Percentiles rank a stretch among this genome's conserved stretches.
Evolutionary conservation across 257 asterid genomes (phyloP).

Genomic region (Buddleja alternifolia): DNA sequence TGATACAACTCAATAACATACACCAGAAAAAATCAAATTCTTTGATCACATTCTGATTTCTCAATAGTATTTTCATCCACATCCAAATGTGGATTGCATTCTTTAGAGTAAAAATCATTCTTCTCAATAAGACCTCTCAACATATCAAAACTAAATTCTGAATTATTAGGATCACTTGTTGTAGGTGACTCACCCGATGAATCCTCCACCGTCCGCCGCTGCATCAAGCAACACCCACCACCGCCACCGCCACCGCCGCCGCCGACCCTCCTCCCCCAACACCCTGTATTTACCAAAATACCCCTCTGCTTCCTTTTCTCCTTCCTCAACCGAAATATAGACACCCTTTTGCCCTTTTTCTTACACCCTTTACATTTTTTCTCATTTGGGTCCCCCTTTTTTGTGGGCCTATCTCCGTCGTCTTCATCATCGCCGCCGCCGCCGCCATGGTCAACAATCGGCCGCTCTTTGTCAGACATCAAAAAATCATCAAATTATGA

Average conservation of each 20-base stretch:
- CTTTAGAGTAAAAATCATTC: constrained; percentile 76
- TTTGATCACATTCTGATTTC: neutral
- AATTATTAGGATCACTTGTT: constrained; percentile 89
- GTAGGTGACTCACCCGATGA: constrained; percentile 74
- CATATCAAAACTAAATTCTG: constrained; percentile 62
- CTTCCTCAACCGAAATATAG: constrained; percentile 55
- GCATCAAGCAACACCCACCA: constrained; percentile 45
- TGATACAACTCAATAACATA: neutral
- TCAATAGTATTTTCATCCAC: neutral
- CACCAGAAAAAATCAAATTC: neutral
- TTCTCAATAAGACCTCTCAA: constrained; percentile 72
- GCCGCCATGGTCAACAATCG: constrained; percentile 25
- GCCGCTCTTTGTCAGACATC: constrained; percentile 63
- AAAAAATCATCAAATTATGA: constrained; percentile 29
- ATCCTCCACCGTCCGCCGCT: constrained; percentile 50
- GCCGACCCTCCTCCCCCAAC: constrained; percentile 36
- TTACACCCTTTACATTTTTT: constrained; percentile 31
- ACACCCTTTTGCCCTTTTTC: constrained; percentile 39
- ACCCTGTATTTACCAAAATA: constrained; percentile 41
- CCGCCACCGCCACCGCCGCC: constrained; percentile 27
- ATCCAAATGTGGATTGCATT: constrained; percentile 79
- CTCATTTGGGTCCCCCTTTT: constrained; percentile 26
- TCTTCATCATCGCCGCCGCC: constrained; percentile 24
- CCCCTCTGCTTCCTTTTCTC: constrained; percentile 49
- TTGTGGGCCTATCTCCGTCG: constrained; percentile 30